phyloP scores from a whole-genome alignment of 495 filamentous ascomycete genomes.

The Patellaria atrata region DNA sequence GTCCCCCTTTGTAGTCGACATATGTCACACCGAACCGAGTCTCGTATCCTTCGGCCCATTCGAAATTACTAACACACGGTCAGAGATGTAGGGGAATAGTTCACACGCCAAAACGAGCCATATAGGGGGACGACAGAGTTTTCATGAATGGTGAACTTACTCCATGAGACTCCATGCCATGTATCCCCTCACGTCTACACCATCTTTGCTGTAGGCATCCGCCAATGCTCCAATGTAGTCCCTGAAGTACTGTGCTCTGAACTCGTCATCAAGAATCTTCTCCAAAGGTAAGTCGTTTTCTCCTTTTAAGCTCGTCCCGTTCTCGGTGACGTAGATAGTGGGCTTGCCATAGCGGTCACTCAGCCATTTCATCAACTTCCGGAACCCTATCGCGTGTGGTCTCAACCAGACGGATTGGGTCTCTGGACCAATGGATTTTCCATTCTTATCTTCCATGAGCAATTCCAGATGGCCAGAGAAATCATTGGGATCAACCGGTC shows the following conservation, averaged over 20 bases:
- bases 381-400: slow-evolving; percentile 56
- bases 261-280: slow-evolving; percentile 57
- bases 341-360: slow-evolving; percentile 59
- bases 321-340: slow-evolving; percentile 71
- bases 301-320: slow-evolving; percentile 62
- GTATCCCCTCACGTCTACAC: slow-evolving; percentile 57
- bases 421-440: slow-evolving; percentile 55
- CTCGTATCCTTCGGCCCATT: slow-evolving; percentile 66
- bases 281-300: slow-evolving; percentile 61
- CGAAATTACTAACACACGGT: slow-evolving; percentile 43
- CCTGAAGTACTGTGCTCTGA: slow-evolving; percentile 58
- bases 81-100: too few species aligned
- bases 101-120: too few species aligned
- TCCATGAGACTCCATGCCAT: slow-evolving; percentile 75
- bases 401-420: slow-evolving; percentile 65
- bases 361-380: slow-evolving; percentile 64
- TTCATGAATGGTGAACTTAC: slow-evolving; percentile 17
- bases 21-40: slow-evolving; percentile 69
- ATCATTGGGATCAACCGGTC: slow-evolving; percentile 44
- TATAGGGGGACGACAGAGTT: too few species aligned
- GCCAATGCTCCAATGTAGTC: slow-evolving; percentile 61
- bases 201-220: slow-evolving; percentile 48
- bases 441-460: slow-evolving; percentile 47
- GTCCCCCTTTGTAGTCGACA: slow-evolving; percentile 59
- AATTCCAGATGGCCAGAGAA: slow-evolving; percentile 57